Conservation (phyloP, 1,284 basidiomycete species). For the Puccinia coronata region DNA sequence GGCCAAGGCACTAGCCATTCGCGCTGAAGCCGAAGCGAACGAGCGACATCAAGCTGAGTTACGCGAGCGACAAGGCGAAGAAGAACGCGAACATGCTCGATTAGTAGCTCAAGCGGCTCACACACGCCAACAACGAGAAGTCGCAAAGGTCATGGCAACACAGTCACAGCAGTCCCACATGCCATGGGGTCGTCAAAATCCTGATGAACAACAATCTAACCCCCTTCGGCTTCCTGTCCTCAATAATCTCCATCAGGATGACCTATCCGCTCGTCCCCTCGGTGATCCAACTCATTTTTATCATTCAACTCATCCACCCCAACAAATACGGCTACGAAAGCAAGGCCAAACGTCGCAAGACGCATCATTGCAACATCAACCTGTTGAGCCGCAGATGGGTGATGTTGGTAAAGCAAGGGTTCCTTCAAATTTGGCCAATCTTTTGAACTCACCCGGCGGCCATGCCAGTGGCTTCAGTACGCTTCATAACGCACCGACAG, state of each 20-base stretch:
- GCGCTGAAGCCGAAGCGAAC: constrained; percentile 25
- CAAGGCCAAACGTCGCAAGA: neutral
- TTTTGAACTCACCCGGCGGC: constrained; percentile 46
- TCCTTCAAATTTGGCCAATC: constrained; percentile 49
- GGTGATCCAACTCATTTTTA: neutral
- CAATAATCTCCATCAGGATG: neutral
- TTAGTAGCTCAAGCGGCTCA: constrained; percentile 12
- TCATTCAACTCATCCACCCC: constrained; percentile 2
- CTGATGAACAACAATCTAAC: constrained; percentile 4
- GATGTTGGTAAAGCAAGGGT: constrained; percentile 22
- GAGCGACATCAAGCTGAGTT: constrained; percentile 26
- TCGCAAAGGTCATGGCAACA: neutral
- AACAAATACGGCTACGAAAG: neutral
- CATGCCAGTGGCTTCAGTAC: constrained; percentile 14
- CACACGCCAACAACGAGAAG: neutral
- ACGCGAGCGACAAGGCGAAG: constrained; percentile 32
- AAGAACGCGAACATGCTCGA: constrained; percentile 14
- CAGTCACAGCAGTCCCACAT: neutral
- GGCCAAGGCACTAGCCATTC: constrained; percentile 19
- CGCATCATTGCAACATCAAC: neutral
- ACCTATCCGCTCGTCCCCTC: neutral
- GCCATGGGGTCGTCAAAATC: neutral
- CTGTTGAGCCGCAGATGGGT: neutral
- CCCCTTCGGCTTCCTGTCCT: neutral
- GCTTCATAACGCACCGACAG: neutral